Evolutionary conservation across 768 basidiomycete species (phyloP), one percentile per base, ranked within the genome.

Genomic region (Rhodotorula diobovata): DNA sequence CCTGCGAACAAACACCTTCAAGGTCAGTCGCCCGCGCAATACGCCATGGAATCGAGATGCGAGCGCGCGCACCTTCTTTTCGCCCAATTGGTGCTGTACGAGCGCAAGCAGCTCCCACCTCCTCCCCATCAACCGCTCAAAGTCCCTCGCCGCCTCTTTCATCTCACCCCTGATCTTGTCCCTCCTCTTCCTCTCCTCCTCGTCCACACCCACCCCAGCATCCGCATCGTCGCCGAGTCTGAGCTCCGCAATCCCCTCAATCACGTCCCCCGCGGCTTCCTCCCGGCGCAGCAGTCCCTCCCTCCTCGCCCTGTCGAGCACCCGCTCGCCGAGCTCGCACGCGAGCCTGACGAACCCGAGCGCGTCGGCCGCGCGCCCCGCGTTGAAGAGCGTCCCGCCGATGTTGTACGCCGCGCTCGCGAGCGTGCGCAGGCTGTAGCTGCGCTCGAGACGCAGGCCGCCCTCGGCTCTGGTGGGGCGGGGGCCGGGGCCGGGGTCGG

Each of bases 91-190:
- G 39, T 85, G 84, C 77, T 86, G 87, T 78, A 90, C 92, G 9
- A 89, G 86, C 0, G 85, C 92, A 35, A 94, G 81, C 41, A 95
- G 79, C 80, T 96, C 91, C 85, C 88, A 94, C 57, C 92, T 82
- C 32, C 87, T 84, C 72, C 84, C 85, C 37, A 93, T 75, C 70
- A 89, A 87, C 43, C 87, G 63, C 53, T 43, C 43, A 35, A 64
- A 39, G 20, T 67, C 69, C 59, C 37, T 34, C 55, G 48, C 21
- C 57, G 70, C 58, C 30, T 71, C 70, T 9, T 8, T 21, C 34
- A 28, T 37, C 30, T 51, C 63, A n/a, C 37, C 53, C 37, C 23
- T 30, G 54, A 20, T 48, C 59, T 65, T 39, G 20, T 45, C 34
- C n/a, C 15, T 46, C 46, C 23, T 34, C 39, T 57, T 23, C 48